Conservation (phyloP, 441 rosid species). For the Adansonia grandidieri region DNA sequence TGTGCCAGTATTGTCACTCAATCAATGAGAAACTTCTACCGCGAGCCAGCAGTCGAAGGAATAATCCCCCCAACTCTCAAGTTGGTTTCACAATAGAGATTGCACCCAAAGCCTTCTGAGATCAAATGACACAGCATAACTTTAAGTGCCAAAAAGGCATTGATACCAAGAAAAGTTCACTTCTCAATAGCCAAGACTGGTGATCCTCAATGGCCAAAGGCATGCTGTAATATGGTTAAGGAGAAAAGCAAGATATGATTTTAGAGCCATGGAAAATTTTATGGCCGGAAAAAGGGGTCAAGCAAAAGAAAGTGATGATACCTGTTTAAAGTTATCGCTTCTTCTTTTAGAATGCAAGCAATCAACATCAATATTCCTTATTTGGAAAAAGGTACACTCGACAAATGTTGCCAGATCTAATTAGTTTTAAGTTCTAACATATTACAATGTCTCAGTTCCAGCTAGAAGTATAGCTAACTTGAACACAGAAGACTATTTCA, state of each 20-base stretch:
- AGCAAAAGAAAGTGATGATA: neutral
- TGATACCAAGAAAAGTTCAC: slow-evolving; percentile 6
- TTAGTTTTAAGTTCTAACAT: neutral
- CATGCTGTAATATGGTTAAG: neutral
- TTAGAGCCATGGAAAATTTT: neutral
- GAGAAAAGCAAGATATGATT: neutral
- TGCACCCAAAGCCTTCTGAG: neutral
- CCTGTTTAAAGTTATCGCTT: neutral
- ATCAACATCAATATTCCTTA: neutral
- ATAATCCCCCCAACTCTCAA: neutral
- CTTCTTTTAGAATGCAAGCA: neutral
- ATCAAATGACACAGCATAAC: neutral
- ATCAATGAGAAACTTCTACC: neutral
- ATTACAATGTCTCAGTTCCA: neutral
- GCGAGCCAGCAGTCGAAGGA: neutral
- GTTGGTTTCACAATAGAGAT: neutral
- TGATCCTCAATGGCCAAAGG: neutral
- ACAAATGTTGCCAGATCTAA: neutral
- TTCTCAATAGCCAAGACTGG: neutral
- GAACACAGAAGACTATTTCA: neutral
- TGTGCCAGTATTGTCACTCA: neutral
- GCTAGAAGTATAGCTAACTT: neutral
- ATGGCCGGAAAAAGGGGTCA: neutral
- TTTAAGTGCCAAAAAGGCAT: neutral
- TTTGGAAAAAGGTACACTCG: neutral